These are phyloP conservation scores for Carnegiea gigantea DNA, from an alignment of 179 eudicot species.

Conservation along the genomic window DNA sequence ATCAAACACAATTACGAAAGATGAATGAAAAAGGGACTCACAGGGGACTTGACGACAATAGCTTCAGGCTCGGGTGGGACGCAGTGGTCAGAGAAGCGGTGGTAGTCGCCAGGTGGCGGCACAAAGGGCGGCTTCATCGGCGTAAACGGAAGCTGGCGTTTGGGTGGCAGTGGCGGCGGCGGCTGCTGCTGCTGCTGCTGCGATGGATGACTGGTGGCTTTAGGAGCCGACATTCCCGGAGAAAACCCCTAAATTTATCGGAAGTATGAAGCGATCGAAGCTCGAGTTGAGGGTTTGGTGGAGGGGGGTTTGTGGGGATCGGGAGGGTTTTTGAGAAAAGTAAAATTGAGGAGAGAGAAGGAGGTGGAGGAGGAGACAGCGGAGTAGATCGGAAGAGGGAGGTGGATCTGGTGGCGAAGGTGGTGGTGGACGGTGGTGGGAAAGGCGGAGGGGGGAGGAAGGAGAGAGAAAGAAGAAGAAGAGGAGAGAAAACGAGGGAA, in stretches of 20 bases:
- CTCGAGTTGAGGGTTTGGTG: conserved; percentile 13
- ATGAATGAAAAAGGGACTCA: conserved; percentile 26
- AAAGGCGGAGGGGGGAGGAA: conserved; percentile 1
- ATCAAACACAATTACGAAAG: not conserved
- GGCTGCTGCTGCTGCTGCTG: conserved; percentile 30
- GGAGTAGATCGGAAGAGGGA: conserved; percentile 1
- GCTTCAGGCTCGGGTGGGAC: conserved; percentile 36
- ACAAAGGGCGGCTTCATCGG: conserved; percentile 67
- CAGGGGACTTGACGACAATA: conserved; percentile 66
- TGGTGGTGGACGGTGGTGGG: conserved; percentile 9
- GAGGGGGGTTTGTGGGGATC: conserved; percentile 5
- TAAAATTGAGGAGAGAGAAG: conserved; percentile 16
- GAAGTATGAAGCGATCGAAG: conserved; percentile 20
- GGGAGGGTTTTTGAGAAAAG: conserved; percentile 11
- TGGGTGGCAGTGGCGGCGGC: conserved; percentile 32
- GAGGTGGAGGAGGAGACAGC: not conserved
- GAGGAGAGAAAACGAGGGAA: conserved; percentile 20
- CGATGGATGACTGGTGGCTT: conserved; percentile 33
- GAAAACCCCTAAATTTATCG: not conserved
- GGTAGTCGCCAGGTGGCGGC: conserved; percentile 51
- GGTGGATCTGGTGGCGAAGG: conserved; percentile 8
- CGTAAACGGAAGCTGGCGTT: conserved; percentile 56
- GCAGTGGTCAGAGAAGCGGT: conserved; percentile 44
- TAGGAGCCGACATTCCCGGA: conserved; percentile 24
- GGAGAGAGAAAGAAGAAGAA: not conserved